phyloP scores from a whole-genome alignment of 1,139 yeast species.

The Taphrina betulina region DNA sequence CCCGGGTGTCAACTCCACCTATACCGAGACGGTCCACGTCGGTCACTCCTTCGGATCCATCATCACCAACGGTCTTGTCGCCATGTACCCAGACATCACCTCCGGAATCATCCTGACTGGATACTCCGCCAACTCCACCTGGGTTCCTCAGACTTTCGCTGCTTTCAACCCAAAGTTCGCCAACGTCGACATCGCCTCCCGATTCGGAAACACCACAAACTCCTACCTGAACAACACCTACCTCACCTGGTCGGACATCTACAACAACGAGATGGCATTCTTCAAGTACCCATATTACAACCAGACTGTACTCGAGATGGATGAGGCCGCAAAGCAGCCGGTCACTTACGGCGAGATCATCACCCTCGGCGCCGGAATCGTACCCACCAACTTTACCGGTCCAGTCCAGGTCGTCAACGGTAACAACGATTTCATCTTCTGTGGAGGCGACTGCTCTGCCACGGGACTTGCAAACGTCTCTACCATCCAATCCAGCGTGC shows the following conservation, averaged over 20 bases:
- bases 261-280: constrained; percentile 20
- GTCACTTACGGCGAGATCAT: constrained; percentile 26
- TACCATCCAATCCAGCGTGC: constrained; percentile 1
- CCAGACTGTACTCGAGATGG: constrained; percentile 6
- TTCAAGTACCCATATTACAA: constrained; percentile 24
- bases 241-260: neutral
- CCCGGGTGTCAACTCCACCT: constrained; percentile 2
- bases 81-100: constrained; percentile 19
- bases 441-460: constrained; percentile 24
- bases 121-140: constrained; percentile 17
- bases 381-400: constrained; percentile 23
- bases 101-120: constrained; percentile 22
- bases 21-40: constrained; percentile 14
- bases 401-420: constrained; percentile 29
- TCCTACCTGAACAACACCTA: constrained; percentile 11
- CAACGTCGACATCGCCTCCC: constrained; percentile 8
- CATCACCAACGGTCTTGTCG: constrained; percentile 22
- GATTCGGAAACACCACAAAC: constrained; percentile 17
- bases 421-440: constrained; percentile 24
- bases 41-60: constrained; percentile 33
- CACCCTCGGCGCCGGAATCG: constrained; percentile 18
- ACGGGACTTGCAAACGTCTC: neutral
- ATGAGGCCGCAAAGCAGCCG: constrained; percentile 30
- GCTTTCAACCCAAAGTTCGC: constrained; percentile 23
- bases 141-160: constrained; percentile 19